Base-by-base conservation (phyloP, 768 basidiomycete genomes). In the Pleurotus djamor region DNA sequence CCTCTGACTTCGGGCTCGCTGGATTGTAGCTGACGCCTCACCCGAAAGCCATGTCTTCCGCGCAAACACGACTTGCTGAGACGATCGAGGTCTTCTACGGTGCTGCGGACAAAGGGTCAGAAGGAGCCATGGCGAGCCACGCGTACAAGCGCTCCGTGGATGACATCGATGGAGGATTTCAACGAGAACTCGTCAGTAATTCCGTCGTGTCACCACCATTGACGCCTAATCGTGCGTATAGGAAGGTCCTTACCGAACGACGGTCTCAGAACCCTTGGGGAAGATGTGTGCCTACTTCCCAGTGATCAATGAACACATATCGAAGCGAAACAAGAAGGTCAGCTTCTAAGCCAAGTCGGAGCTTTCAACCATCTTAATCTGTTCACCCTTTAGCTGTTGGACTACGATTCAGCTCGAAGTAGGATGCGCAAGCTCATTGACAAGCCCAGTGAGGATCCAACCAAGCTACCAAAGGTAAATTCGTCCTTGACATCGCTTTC, bases 221-320 rank as follows among this genome's bases (percentile, higher is more conserved):
- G 8, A 7, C 33, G 12, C 58, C 36, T 35, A n/a, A 64, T 21
- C 41, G 35, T 10, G 45, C 21, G 14, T 28, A 9, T 64, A 98
- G 95, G 97, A 99, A 61, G 86, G 85, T 1, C 96, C 97, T 4
- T 99, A 91, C 75, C 86, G 97, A 34, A 94, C 94, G 32, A 94
- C 96, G 21, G 89, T 98, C 52, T 87, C 96, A 58, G 97, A 98
- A 68, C 97, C 97, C 2, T 78, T 98, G 3, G 95, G 96, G 2
- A 97, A 96, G 78, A 93, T 99, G 87, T 94, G 92, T 69, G 89
- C 92, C 0, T 97, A 97, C 72, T 96, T 94, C 75, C 93, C 94
- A 3, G 76, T 92, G 35, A 87, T 98, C 71, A 97, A 97, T 69
- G 93, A 96, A 60, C 92, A 96, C 59, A 94, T 99, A 62, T 61